These are phyloP conservation scores for Flaveria floridana DNA, from an alignment of 140 eudicot genomes.

Conservation along the genomic window DNA sequence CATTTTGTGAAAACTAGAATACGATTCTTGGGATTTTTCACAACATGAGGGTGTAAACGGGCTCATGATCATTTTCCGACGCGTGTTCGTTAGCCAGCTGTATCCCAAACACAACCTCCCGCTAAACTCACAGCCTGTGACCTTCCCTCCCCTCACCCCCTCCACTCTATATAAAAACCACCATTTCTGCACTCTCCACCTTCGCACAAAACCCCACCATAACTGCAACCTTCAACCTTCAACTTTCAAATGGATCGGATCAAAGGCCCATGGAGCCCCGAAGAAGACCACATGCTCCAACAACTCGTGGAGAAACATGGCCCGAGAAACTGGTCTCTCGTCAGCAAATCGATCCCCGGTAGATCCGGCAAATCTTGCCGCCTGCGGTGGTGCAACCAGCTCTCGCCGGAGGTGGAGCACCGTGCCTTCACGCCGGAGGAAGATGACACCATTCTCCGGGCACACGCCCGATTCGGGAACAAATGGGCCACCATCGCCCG, in stretches of 20 bases:
- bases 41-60: constrained; percentile 30
- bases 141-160: constrained; percentile 32
- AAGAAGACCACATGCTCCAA: constrained; percentile 68
- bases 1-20: neutral
- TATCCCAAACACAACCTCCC: constrained; percentile 64
- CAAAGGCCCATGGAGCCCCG: constrained; percentile 99
- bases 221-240: constrained; percentile 18
- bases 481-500: constrained; percentile 99
- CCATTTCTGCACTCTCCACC: constrained; percentile 24
- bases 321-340: constrained; percentile 83
- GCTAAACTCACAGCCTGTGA: constrained; percentile 36
- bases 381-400: constrained; percentile 93
- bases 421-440: constrained; percentile 85
- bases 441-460: constrained; percentile 76
- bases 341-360: constrained; percentile 79
- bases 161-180: constrained; percentile 34
- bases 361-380: constrained; percentile 89
- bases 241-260: constrained; percentile 68
- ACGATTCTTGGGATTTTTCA: neutral
- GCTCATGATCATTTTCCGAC: constrained; percentile 38
- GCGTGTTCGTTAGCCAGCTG: constrained; percentile 83
- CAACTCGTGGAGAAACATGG: constrained; percentile 78
- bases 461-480: constrained; percentile 82
- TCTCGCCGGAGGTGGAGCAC: constrained; percentile 91
- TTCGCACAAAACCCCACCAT: constrained; percentile 25